phyloP scores from a whole-genome alignment of 2,329 filamentous ascomycete species.

The Trichoderma gracile region DNA sequence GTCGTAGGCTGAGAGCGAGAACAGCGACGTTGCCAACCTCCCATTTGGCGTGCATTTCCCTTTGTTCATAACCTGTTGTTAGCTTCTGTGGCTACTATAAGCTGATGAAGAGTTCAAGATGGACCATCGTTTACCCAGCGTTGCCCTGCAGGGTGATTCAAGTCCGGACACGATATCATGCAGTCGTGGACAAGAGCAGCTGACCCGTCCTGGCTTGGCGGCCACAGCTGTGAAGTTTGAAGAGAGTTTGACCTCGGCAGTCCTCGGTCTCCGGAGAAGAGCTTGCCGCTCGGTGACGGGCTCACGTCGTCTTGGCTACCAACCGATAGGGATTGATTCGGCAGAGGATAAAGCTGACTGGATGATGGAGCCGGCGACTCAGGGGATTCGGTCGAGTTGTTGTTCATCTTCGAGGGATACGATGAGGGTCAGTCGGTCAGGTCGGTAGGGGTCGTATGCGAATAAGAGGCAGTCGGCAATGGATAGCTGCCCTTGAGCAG shows the following conservation, averaged over 20 bases:
- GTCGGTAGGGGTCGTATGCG: background rate
- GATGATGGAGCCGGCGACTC: background rate
- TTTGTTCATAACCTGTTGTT: background rate
- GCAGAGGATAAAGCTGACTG: background rate
- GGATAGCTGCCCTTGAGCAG: background rate
- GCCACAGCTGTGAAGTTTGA: slow-evolving; percentile 12
- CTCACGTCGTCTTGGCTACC: background rate
- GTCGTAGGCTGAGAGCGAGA: slow-evolving; percentile 33
- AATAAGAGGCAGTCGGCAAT: background rate
- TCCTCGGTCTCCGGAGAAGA: slow-evolving; percentile 15
- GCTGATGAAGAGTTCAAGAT: too few relatives aligned
- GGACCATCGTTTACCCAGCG: slow-evolving; percentile 7
- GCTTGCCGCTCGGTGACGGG: background rate
- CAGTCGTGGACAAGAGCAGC: slow-evolving; percentile 10
- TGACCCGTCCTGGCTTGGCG: background rate
- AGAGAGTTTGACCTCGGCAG: slow-evolving; percentile 10
- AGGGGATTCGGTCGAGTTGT: background rate
- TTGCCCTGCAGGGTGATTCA: slow-evolving; percentile 11
- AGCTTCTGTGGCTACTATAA: background rate
- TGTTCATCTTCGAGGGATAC: background rate
- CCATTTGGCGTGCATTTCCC: slow-evolving; percentile 9
- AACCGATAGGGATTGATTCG: background rate
- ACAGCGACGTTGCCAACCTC: slow-evolving; percentile 23
- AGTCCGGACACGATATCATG: slow-evolving; percentile 29
- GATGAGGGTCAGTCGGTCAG: background rate